Percentiles rank a stretch among this genome's conserved stretches.
Evolutionary conservation across 352 stramenopile genomes (phyloP).

Genomic region (Lagenidium giganteum): DNA sequence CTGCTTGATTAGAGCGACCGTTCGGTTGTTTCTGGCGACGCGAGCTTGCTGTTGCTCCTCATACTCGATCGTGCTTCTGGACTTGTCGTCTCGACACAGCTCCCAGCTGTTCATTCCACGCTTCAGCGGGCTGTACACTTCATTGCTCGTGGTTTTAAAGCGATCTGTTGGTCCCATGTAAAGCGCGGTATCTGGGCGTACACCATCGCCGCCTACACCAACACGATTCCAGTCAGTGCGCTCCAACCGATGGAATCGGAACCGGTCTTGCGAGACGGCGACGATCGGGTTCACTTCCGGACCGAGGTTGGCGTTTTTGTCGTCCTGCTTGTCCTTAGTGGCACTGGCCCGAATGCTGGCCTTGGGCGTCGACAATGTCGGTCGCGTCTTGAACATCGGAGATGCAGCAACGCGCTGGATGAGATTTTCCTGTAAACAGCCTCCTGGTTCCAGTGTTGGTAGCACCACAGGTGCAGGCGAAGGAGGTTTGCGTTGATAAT

Average conservation of each 20-base stretch:
- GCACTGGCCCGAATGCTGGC: slow-evolving; percentile 10
- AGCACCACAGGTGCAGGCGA: too few species aligned
- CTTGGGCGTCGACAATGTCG: slow-evolving; percentile 8
- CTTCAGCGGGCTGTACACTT: slow-evolving; percentile 35
- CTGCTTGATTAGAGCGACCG: slow-evolving; percentile 18
- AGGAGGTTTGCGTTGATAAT: too few species aligned
- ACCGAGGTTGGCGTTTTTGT: slow-evolving; percentile 6
- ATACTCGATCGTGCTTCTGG: slow-evolving; percentile 21
- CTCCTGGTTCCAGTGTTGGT: slow-evolving; percentile 1
- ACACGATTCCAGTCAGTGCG: slow-evolving; percentile 61
- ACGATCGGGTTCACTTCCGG: too few species aligned
- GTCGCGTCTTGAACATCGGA: slow-evolving; percentile 7
- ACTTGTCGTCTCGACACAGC: slow-evolving; percentile 21
- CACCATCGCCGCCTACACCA: slow-evolving; percentile 46
- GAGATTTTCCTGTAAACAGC: slow-evolving; percentile 39
- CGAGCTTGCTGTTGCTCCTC: slow-evolving; percentile 19
- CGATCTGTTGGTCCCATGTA: slow-evolving; percentile 30
- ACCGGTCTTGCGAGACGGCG: slow-evolving; percentile 35
- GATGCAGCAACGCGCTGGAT: slow-evolving; percentile 25
- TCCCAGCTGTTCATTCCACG: slow-evolving; percentile 17
- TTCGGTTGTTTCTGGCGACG: slow-evolving; percentile 28
- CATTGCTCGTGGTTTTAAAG: slow-evolving; percentile 35
- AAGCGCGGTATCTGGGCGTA: slow-evolving; percentile 27
- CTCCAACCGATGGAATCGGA: slow-evolving; percentile 30
- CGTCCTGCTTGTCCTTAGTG: slow-evolving; percentile 6